Evolutionary conservation across 768 basidiomycete species (phyloP).

Genomic region (Lentinus tigrinus): DNA sequence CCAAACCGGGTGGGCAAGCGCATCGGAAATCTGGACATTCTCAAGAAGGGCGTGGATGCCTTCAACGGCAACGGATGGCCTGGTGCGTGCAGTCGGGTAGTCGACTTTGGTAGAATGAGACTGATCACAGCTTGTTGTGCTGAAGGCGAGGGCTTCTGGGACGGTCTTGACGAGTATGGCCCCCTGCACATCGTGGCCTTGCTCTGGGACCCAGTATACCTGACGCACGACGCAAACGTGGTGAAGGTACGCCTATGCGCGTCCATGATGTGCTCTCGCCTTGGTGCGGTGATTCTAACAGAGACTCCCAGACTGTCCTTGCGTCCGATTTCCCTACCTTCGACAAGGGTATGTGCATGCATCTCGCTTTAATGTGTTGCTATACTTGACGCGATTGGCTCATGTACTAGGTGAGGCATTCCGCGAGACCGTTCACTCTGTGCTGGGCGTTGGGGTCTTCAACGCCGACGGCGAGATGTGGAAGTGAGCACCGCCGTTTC

Average conservation of each 20-base stretch:
- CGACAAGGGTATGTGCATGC: slow-evolving; percentile 37
- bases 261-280: slow-evolving; percentile 17
- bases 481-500: slow-evolving; percentile 20
- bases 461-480: slow-evolving; percentile 45
- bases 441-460: slow-evolving; percentile 56
- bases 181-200: slow-evolving; percentile 8
- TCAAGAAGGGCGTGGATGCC: background rate
- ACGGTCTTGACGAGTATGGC: background rate
- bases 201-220: slow-evolving; percentile 19
- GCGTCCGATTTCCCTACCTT: slow-evolving; percentile 43
- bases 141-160: background rate
- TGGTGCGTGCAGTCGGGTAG: background rate
- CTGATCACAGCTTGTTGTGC: background rate
- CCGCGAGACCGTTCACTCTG: slow-evolving; percentile 26
- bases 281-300: background rate
- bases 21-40: slow-evolving; percentile 34
- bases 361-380: background rate
- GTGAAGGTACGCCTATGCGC: slow-evolving; percentile 30
- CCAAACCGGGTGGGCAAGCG: slow-evolving; percentile 31
- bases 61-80: background rate
- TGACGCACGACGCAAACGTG: slow-evolving; percentile 21
- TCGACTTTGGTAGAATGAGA: background rate
- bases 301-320: slow-evolving; percentile 32
- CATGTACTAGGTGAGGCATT: slow-evolving; percentile 32
- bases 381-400: background rate